Evolutionary conservation across 768 basidiomycete genomes (phyloP).

Genomic region (Agrocybe chaxingu): DNA sequence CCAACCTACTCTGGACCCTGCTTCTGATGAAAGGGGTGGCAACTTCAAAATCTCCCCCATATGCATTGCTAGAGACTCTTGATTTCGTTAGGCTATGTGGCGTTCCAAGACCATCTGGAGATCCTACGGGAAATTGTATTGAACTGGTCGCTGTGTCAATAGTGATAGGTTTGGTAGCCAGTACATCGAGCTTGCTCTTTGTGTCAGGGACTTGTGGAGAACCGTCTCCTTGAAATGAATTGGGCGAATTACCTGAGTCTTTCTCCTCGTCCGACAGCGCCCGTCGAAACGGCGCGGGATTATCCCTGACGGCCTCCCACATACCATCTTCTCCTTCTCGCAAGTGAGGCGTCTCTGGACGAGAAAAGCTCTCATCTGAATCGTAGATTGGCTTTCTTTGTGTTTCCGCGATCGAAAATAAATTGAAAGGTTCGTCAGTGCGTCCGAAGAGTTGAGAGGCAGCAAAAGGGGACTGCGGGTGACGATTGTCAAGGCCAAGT

Average conservation of each 20-base stretch:
- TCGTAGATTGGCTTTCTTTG: slow-evolving; percentile 46
- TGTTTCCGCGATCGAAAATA: slow-evolving; percentile 82
- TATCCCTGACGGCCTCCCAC: slow-evolving; percentile 50
- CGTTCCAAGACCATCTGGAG: slow-evolving; percentile 69
- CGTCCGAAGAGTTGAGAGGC: slow-evolving; percentile 82
- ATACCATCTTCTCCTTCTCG: slow-evolving; percentile 38
- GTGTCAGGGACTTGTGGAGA: slow-evolving; percentile 39
- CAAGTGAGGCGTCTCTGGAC: slow-evolving; percentile 46
- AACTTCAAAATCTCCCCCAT: slow-evolving; percentile 63
- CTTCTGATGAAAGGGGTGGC: slow-evolving; percentile 81
- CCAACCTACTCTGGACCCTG: slow-evolving; percentile 76
- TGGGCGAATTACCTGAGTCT: slow-evolving; percentile 40
- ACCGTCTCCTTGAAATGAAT: slow-evolving; percentile 41
- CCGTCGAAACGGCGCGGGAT: slow-evolving; percentile 73
- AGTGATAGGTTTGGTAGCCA: slow-evolving; percentile 48
- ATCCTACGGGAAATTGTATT: slow-evolving; percentile 78
- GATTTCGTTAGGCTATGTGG: slow-evolving; percentile 47
- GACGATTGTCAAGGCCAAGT: slow-evolving; percentile 47
- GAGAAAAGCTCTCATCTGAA: slow-evolving; percentile 54
- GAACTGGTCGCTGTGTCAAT: slow-evolving; percentile 58
- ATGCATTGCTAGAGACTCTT: slow-evolving; percentile 66
- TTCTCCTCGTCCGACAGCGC: slow-evolving; percentile 77
- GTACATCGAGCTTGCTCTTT: slow-evolving; percentile 58
- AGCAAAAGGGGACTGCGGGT: slow-evolving; percentile 84
- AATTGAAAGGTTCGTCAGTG: slow-evolving; percentile 72